Evolutionary conservation across 352 stramenopile species (phyloP).

Genomic region (Globisporangium barbulae): DNA sequence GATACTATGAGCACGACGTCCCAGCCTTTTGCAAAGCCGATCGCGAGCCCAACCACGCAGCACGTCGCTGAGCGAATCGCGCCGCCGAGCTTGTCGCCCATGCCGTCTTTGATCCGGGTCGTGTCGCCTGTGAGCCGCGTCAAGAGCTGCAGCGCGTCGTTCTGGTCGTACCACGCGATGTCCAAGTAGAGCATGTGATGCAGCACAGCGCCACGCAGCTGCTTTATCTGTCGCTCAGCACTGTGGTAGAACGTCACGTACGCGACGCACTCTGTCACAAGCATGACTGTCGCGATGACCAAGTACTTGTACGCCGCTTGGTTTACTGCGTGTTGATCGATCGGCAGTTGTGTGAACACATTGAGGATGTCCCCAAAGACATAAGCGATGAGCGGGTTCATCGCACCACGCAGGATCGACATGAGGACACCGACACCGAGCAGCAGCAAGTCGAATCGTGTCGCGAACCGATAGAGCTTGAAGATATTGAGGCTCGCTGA

Average conservation of each 20-base stretch:
- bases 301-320: not conserved
- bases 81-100: not conserved
- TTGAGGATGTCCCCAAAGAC: too few relatives aligned
- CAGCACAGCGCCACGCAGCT: not conserved
- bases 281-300: not conserved
- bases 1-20: not conserved
- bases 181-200: not conserved
- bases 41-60: not conserved
- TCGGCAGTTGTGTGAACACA: not conserved
- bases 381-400: not conserved
- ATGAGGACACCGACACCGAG: too few relatives aligned
- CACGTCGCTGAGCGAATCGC: not conserved
- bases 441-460: too few relatives aligned
- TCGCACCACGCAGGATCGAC: too few relatives aligned
- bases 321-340: not conserved
- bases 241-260: constrained; percentile 1
- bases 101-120: not conserved
- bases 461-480: too few relatives aligned
- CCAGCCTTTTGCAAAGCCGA: not conserved
- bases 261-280: not conserved
- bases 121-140: not conserved
- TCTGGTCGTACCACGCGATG: not conserved
- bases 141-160: not conserved
- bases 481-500: too few relatives aligned
- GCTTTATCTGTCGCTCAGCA: not conserved